Conservation (phyloP, 805 yeast species). For the Ogataea sp. region DNA sequence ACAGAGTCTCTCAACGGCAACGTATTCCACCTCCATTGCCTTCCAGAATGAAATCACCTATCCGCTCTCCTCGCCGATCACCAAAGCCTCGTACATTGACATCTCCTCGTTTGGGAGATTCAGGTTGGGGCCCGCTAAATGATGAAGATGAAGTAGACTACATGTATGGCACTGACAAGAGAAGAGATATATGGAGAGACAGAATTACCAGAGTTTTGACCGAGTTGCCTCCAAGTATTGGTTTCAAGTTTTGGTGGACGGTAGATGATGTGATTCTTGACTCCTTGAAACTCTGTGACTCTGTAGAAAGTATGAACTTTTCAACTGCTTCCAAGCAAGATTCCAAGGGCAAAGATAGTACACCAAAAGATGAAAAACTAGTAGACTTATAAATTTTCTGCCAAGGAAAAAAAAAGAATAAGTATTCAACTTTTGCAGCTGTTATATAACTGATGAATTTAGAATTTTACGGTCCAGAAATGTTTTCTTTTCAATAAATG, state of each 20-base stretch:
- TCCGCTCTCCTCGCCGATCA: not conserved
- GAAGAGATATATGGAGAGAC: slow-evolving; percentile 47
- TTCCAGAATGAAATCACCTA: not conserved
- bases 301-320: too few relatives aligned
- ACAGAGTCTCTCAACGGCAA: not conserved
- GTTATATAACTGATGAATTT: too few relatives aligned
- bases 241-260: slow-evolving; percentile 35
- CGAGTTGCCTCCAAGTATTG: slow-evolving; percentile 30
- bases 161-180: slow-evolving; percentile 32
- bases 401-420: not conserved
- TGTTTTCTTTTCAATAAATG: too few relatives aligned
- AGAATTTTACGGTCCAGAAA: too few relatives aligned
- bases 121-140: not conserved
- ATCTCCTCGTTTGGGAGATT: not conserved
- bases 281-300: slow-evolving; percentile 12
- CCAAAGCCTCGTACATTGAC: not conserved
- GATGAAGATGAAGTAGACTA: slow-evolving; percentile 1
- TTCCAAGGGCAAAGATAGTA: not conserved
- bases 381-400: slow-evolving; percentile 1
- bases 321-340: too few relatives aligned
- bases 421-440: not conserved
- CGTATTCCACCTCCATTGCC: not conserved
- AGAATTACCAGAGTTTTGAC: slow-evolving; percentile 37
- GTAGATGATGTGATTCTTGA: slow-evolving; percentile 32
- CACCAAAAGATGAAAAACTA: not conserved